Conservation (phyloP, 441 rosid genomes). For the Corymbia citriodora region DNA sequence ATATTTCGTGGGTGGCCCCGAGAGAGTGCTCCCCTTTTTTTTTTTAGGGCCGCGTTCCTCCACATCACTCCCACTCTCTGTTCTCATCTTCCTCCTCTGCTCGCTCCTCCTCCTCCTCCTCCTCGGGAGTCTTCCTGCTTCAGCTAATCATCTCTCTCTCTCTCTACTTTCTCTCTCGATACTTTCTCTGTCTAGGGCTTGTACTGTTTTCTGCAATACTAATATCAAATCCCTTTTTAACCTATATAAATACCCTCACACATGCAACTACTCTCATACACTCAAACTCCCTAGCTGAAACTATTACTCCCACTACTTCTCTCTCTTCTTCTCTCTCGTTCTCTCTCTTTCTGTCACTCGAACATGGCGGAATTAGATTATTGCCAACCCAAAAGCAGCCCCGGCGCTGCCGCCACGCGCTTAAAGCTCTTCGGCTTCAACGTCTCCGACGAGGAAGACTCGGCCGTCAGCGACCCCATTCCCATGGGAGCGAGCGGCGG, state of each 20-base stretch:
- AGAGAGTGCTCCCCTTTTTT: conserved; percentile 13
- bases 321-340: neutral
- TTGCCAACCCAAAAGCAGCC: conserved; percentile 24
- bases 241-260: conserved; percentile 39
- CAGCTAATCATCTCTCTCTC: neutral
- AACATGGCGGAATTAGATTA: conserved; percentile 59
- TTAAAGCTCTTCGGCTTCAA: conserved; percentile 84
- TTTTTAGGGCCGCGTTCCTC: conserved; percentile 39
- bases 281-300: neutral
- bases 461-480: conserved; percentile 13
- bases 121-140: conserved; percentile 56
- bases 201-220: conserved; percentile 2
- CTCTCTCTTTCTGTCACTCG: neutral
- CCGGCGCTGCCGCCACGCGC: conserved; percentile 29
- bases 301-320: neutral
- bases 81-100: neutral
- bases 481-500: neutral
- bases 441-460: conserved; percentile 69
- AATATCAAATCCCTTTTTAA: conserved; percentile 10
- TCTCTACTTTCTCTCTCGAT: neutral
- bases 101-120: conserved; percentile 1
- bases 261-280: conserved; percentile 28
- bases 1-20: neutral
- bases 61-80: neutral
- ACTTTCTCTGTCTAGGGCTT: neutral